phyloP scores from a whole-genome alignment of 2,329 filamentous ascomycete genomes.

The Pseudocercospora eumusae region DNA sequence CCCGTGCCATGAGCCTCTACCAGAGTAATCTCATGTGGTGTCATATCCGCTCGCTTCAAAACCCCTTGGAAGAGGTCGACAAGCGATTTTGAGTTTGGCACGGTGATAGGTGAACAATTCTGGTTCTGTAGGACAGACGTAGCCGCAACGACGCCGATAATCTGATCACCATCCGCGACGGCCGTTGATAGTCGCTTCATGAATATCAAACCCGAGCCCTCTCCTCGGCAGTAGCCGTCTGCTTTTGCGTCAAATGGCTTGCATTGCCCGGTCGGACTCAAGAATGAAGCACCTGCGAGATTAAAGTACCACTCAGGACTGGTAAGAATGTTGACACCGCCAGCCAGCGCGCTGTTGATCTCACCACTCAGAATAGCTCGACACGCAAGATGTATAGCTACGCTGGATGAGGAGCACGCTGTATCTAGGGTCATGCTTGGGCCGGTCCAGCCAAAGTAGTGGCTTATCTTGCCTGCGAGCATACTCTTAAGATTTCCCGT shows the following conservation, averaged over 20 bases:
- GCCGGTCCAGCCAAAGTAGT: slow-evolving; percentile 49
- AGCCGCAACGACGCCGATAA: slow-evolving; percentile 35
- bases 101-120: slow-evolving; percentile 35
- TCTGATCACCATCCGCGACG: slow-evolving; percentile 37
- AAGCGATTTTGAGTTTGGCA: slow-evolving; percentile 12
- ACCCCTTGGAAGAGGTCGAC: slow-evolving; percentile 11
- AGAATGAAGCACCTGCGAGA: slow-evolving; percentile 44
- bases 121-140: slow-evolving; percentile 35
- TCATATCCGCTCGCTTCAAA: slow-evolving; percentile 19
- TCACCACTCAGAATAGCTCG: slow-evolving; percentile 35
- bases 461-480: slow-evolving; percentile 28
- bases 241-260: slow-evolving; percentile 41
- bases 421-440: slow-evolving; percentile 43
- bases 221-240: slow-evolving; percentile 40
- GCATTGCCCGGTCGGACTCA: slow-evolving; percentile 51
- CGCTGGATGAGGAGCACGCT: slow-evolving; percentile 41
- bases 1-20: slow-evolving; percentile 26
- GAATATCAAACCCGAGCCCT: slow-evolving; percentile 33
- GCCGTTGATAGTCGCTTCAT: slow-evolving; percentile 39
- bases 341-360: slow-evolving; percentile 39
- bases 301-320: slow-evolving; percentile 39
- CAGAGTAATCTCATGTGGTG: slow-evolving; percentile 13
- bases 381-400: slow-evolving; percentile 39
- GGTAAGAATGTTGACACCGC: slow-evolving; percentile 42
- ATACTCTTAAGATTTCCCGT: slow-evolving; percentile 36